Conservation (phyloP, 345 rosid genomes). For the thale cress (Arabidopsis thaliana) region TAIR10.1 NC_003075.7:12651501-12652000, state of each 20-base stretch:
- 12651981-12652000: conserved; percentile 63
- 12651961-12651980: conserved; percentile 32
- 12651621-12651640: conserved; percentile 89
- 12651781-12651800: conserved; percentile 74
- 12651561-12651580: conserved; percentile 91
- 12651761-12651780: conserved; percentile 83
- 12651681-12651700: neutral
- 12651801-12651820: conserved; percentile 72
- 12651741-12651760: conserved; percentile 74
- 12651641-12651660: conserved; percentile 92
- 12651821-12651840: conserved; percentile 78
- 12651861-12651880: conserved; percentile 99
- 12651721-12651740: conserved; percentile 39
- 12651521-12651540: conserved; percentile 78
- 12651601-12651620: conserved; percentile 67
- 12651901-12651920: neutral
- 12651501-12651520: conserved; percentile 79
- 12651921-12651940: neutral
- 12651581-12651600: conserved; percentile 73
- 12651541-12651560: conserved; percentile 74
- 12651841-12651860: conserved; percentile 80
- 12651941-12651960: neutral
- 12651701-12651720: neutral
- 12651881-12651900: conserved; percentile 80
- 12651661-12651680: conserved; percentile 36